phyloP scores from a whole-genome alignment of 2,329 filamentous ascomycete genomes.

The Cryphonectria naterciae region DNA sequence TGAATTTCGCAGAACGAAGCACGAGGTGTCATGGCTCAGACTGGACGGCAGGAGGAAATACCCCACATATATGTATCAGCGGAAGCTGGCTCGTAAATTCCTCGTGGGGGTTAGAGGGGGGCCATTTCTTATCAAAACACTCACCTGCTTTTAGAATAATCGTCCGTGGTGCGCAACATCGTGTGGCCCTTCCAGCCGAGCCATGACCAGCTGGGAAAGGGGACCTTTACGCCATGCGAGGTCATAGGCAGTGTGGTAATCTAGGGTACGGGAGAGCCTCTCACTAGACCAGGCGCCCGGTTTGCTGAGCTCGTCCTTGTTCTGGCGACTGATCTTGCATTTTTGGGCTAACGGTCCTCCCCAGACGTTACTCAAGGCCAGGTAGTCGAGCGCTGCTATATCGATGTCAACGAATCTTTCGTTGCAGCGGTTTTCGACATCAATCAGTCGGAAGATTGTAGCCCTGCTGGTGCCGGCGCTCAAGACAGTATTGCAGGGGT shows the following conservation, averaged over 20 bases:
- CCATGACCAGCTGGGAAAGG: too few species aligned
- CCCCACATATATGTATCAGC: not conserved
- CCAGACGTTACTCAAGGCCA: not conserved
- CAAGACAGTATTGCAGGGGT: not conserved
- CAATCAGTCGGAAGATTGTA: not conserved
- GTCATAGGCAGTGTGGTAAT: too few species aligned
- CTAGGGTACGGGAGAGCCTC: not conserved
- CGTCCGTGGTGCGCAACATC: not conserved
- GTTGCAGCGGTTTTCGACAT: not conserved
- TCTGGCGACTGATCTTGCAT: not conserved
- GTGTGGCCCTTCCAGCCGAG: too few species aligned
- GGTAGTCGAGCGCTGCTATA: not conserved
- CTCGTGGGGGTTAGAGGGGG: too few species aligned
- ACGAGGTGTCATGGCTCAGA: not conserved
- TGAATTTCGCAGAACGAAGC: not conserved
- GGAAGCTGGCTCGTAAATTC: not conserved
- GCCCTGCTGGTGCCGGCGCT: not conserved
- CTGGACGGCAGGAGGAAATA: too few species aligned
- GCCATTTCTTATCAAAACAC: not conserved
- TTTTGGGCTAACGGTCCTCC: not conserved
- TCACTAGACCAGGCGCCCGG: not conserved
- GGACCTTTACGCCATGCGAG: too few species aligned
- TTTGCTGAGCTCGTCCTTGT: not conserved
- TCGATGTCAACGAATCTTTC: not conserved
- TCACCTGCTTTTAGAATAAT: not conserved